phyloP scores from a whole-genome alignment of 768 basidiomycete species.

The Tylopilus intermedius region DNA sequence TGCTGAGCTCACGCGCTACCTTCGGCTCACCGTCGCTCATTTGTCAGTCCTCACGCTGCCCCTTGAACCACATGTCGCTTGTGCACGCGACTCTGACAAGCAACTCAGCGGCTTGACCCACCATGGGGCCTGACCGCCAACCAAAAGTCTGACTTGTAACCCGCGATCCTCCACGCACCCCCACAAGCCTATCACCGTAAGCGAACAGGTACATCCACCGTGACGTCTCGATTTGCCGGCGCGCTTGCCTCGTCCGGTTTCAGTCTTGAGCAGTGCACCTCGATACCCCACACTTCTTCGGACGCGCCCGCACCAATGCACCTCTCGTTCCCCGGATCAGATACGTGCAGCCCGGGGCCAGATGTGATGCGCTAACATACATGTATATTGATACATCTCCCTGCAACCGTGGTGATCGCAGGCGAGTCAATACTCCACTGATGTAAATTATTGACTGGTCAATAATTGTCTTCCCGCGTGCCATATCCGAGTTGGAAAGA shows the following conservation, averaged over 20 bases:
- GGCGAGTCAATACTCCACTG: not conserved
- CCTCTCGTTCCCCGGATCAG: not conserved
- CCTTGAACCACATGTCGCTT: not conserved
- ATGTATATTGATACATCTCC: not conserved
- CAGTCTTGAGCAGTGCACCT: not conserved
- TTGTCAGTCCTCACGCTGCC: not conserved
- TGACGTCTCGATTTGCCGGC: not conserved
- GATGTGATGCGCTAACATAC: not conserved
- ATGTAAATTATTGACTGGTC: not conserved
- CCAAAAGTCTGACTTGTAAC: not conserved
- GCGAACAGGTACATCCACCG: constrained; percentile 4
- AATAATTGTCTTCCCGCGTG: not conserved
- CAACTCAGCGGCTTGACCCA: not conserved
- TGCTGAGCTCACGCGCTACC: constrained; percentile 1
- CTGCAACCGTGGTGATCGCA: not conserved
- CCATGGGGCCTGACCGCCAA: too few species aligned
- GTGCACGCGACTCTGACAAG: not conserved
- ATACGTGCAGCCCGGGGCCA: not conserved
- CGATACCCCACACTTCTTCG: constrained; percentile 1
- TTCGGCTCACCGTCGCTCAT: not conserved
- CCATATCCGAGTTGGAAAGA: not conserved
- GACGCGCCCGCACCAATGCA: not conserved
- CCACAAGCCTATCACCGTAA: not conserved
- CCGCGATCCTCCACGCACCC: not conserved
- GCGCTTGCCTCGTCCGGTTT: not conserved